phyloP scores from a whole-genome alignment of 176 grass and related monocot genomes.

The Miscanthus lutarioriparius region DNA sequence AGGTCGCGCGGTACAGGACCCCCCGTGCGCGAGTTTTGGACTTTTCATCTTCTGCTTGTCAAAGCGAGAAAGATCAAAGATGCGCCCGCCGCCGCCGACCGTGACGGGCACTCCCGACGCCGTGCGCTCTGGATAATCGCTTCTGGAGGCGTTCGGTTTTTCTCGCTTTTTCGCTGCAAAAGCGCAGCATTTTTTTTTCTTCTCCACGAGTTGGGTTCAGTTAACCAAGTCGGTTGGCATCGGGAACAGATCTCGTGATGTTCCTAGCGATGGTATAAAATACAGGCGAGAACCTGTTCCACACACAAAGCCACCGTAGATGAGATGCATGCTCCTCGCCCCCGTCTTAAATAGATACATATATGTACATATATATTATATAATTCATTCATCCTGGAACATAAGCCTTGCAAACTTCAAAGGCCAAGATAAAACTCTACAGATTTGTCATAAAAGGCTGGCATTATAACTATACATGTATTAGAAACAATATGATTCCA shows the following conservation, averaged over 20 bases:
- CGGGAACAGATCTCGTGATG: neutral
- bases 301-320: neutral
- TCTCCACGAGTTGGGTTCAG: neutral
- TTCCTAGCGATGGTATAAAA: too few species aligned
- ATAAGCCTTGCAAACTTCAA: neutral
- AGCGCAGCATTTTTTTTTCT: neutral
- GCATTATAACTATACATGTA: neutral
- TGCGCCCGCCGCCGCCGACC: neutral
- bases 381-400: neutral
- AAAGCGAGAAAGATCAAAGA: slow-evolving; percentile 2
- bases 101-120: neutral
- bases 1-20: neutral
- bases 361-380: too few species aligned
- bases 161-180: neutral
- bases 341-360: neutral
- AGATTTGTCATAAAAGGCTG: neutral
- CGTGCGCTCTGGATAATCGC: neutral
- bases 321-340: neutral
- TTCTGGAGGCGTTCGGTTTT: neutral
- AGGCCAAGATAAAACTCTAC: neutral
- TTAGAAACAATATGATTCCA: too few species aligned
- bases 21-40: neutral
- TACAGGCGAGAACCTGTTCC: neutral
- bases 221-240: neutral
- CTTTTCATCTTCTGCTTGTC: neutral